phyloP scores from a whole-genome alignment of 148 eudicot species.

The Salicornia ramosissima region DNA sequence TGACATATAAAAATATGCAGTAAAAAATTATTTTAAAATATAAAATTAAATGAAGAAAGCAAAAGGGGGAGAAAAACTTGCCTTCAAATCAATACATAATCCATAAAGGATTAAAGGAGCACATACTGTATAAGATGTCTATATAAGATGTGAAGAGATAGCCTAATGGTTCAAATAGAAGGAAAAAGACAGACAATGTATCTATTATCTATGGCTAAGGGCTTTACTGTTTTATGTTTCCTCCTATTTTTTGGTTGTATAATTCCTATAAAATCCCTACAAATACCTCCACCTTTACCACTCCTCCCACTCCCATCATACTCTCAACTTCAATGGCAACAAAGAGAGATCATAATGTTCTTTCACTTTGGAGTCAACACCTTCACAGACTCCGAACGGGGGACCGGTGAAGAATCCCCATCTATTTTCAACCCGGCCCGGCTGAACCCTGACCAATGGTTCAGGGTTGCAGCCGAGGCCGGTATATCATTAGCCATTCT shows the following conservation, averaged over 20 bases:
- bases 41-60: too few relatives aligned
- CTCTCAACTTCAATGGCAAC: constrained; percentile 15
- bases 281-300: constrained; percentile 74
- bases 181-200: background rate
- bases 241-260: constrained; percentile 3
- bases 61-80: too few relatives aligned
- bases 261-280: constrained; percentile 2
- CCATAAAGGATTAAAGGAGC: too few relatives aligned
- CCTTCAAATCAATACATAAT: too few relatives aligned
- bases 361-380: constrained; percentile 91
- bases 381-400: constrained; percentile 80
- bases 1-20: too few relatives aligned
- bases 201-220: constrained; percentile 27
- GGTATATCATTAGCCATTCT: constrained; percentile 65
- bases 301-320: constrained; percentile 68
- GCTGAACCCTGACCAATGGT: constrained; percentile 70
- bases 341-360: constrained; percentile 51
- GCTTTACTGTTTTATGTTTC: constrained; percentile 13
- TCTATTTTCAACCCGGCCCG: constrained; percentile 58
- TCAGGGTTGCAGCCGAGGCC: constrained; percentile 47
- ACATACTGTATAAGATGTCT: too few relatives aligned
- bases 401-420: constrained; percentile 66
- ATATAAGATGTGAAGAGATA: background rate
- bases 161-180: background rate
- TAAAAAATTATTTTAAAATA: too few relatives aligned